These are phyloP conservation scores for Plantago major DNA, from an alignment of 257 asterid species.

Conservation along the genomic window DNA sequence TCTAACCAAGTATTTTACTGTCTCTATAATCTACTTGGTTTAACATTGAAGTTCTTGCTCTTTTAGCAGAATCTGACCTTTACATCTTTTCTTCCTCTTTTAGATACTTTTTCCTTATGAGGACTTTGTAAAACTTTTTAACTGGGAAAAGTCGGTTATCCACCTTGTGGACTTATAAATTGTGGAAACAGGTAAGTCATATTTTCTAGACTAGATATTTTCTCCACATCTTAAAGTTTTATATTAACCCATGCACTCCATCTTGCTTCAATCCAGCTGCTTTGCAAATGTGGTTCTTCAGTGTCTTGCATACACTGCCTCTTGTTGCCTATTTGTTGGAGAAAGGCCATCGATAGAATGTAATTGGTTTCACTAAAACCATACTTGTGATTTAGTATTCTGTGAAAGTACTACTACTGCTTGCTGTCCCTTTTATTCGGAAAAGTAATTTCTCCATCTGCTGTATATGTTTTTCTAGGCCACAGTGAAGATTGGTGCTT, in stretches of 20 bases:
- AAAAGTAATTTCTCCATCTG: constrained; percentile 4
- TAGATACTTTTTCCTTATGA: constrained; percentile 92
- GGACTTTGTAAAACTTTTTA: constrained; percentile 67
- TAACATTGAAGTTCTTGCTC: background rate
- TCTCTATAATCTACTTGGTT: background rate
- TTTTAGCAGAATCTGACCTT: constrained; percentile 11
- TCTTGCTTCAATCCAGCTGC: constrained; percentile 61
- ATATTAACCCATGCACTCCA: constrained; percentile 1
- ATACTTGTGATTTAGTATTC: constrained; percentile 2
- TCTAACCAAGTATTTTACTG: constrained; percentile 43
- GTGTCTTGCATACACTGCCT: constrained; percentile 82
- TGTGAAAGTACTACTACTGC: constrained; percentile 7
- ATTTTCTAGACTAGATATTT: constrained; percentile 4
- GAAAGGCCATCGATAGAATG: constrained; percentile 79
- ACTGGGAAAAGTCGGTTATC: constrained; percentile 66
- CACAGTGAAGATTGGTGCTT: constrained; percentile 88
- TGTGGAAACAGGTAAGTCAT: constrained; percentile 84
- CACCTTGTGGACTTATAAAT: constrained; percentile 93
- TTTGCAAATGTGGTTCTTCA: constrained; percentile 95
- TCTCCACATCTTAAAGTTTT: constrained; percentile 5
- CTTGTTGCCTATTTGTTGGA: constrained; percentile 85
- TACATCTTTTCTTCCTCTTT: constrained; percentile 16
- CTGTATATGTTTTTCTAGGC: constrained; percentile 45
- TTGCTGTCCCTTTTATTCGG: background rate
- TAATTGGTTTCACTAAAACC: constrained; percentile 26